Evolutionary conservation across 2,329 filamentous ascomycete species (phyloP), one percentile per base, ranked within the genome.

Genomic region (Nemania sp.): DNA sequence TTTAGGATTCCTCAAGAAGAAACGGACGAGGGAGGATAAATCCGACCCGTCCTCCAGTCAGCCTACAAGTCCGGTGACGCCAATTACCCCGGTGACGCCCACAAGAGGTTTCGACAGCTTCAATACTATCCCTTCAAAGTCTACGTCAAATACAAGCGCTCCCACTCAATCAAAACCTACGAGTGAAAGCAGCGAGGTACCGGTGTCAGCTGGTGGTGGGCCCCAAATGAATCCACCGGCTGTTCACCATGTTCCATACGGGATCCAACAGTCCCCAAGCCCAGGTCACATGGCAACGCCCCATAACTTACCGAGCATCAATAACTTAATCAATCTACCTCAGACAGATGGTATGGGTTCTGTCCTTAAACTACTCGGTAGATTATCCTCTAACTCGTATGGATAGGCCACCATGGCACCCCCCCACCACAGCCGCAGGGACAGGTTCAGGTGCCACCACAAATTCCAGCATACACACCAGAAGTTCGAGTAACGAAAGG

Each of bases 1-100:
- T 82, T 89, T 98, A 86, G 93, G 93, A 82, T 94, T 98, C 80
- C 89, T 98, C 80, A 98, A 98, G 89, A 98, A 97, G 89, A 97
- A 97, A 88, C 91, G 94, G 89, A 97, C 94, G 84, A 97, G 94
- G 89, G 94, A 98, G 85, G 92, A 90, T 79, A 88, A 90, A 79
- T 86, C 88, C 79, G 90, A 93, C 80, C 87, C 90, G 77, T 86
- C 89, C 77, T 86, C 86, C 73, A 91, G 87, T 78, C 87, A 91
- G 79, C 86, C 88, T 74, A 86, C 86, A 73, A 90, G 88, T 77
- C 87, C n/a, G n/a, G n/a, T n/a, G n/a, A n/a, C n/a, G n/a, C n/a
- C 88, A 68, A 83, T 89, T 75, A 90, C 89, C 68, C 86, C 88
- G 68, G 85, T 86, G 70, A 83, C 83, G 67, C 86, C 88, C 70